Percentiles rank a stretch among this genome's conserved stretches.
Evolutionary conservation across 495 filamentous ascomycete species (phyloP).

Genomic region (Aspergillus haitiensis): DNA sequence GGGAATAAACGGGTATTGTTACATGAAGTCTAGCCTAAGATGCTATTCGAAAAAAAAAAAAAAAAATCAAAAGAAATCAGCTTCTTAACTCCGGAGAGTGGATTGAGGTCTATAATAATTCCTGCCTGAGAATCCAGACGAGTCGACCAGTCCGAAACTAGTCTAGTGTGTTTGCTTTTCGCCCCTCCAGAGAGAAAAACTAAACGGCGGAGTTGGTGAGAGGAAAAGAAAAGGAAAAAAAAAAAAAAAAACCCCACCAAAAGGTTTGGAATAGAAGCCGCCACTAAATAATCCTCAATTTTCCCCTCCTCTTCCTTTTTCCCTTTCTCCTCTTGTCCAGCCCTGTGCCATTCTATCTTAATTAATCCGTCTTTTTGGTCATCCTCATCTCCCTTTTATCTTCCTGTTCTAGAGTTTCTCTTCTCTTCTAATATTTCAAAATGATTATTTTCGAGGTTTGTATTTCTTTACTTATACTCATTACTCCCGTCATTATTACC

Average conservation of each 20-base stretch:
- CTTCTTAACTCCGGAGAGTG: background rate
- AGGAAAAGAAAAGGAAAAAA: slow-evolving; percentile 21
- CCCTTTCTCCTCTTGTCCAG: slow-evolving; percentile 18
- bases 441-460: slow-evolving; percentile 92
- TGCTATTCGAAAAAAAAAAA: too few species aligned
- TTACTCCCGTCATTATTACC: slow-evolving; percentile 7
- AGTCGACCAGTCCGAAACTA: slow-evolving; percentile 19
- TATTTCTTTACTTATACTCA: slow-evolving; percentile 11
- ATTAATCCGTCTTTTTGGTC: slow-evolving; percentile 25
- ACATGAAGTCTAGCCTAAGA: background rate
- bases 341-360: slow-evolving; percentile 17
- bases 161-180: slow-evolving; percentile 24
- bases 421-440: slow-evolving; percentile 44
- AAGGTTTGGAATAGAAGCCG: slow-evolving; percentile 22
- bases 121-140: slow-evolving; percentile 6
- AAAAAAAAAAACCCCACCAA: slow-evolving; percentile 36
- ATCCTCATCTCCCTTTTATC: slow-evolving; percentile 38
- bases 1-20: background rate
- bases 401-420: slow-evolving; percentile 26
- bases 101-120: too few species aligned
- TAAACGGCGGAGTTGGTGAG: too few species aligned
- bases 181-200: slow-evolving; percentile 19
- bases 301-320: slow-evolving; percentile 39
- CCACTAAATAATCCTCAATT: slow-evolving; percentile 45
- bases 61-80: background rate